Evolutionary conservation across 2,329 filamentous ascomycete genomes (phyloP), one percentile per base, ranked within the genome.

Genomic region (Aphanocladium album): DNA sequence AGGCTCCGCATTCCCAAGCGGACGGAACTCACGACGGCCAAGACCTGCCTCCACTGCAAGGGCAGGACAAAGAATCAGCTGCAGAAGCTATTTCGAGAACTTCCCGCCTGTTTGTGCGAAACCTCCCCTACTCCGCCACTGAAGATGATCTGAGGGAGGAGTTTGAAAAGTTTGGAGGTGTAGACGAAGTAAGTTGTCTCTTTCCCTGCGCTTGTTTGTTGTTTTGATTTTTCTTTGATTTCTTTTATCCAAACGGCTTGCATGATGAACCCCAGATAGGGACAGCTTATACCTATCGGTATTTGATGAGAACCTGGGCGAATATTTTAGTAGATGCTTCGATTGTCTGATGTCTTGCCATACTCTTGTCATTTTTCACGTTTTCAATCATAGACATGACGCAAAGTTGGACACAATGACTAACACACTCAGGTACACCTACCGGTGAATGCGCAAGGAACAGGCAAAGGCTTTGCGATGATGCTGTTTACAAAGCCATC

Each of bases 241-340:
- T 41, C 11, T 59, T 37, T 43, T n/a, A n/a, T 21, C n/a, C 27
- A 53, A 30, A 14, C 11, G 59, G 58, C 56, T 60, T 80, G 78
- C 76, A 84, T 93, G 95, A 98, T 98, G 93, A 98, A 91, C 80
- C 85, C 90, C 89, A 89, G 95, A 98, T 98, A 98, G 95, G 95
- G 95, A 98, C 95, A 98, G 87, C 93, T 92, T 90, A 97, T 93
- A 89, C 89, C 81, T 69, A 74, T 76, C 71, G 79, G 91, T 90
- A 91, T 81, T 81, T 98, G 93, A 96, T 93, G 90, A 86, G 81
- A 91, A 83, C 76, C 86, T 87, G 25, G 88, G 88, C 92, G 88
- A 91, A 84, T 89, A 95, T 96, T 96, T 96, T 99, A 97, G 95
- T 99, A 99, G 93, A 98, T 96, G 90, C 91, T 89, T 93, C 87